Base-by-base conservation (phyloP, 306 rosid genomes). In the Rosa persica region DNA sequence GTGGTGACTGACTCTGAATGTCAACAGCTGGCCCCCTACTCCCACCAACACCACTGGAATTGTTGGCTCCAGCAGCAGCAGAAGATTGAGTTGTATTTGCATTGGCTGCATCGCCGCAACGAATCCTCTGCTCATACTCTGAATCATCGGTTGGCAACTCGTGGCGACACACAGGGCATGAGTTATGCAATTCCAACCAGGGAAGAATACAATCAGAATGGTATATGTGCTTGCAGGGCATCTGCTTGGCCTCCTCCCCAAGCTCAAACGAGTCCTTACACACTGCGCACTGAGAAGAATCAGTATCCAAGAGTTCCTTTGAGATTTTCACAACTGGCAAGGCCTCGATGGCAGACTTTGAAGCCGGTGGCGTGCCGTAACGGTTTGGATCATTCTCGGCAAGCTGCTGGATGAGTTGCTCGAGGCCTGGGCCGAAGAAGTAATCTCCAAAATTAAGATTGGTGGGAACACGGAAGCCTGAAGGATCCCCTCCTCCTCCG, bases 371-470 rank as follows among this genome's bases (percentile, higher is more conserved):
- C 15, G 97, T 89, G 25, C 98, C 98, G 7, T 88, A 85, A 12
- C 98, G 90, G 78, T 87, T 93, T 0, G 98, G 98, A 76, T 93
- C 98, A 34, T 93, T 93, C 88, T 93, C 98, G 2, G 98, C 96
- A 1, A 93, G 91, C 49, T 93, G 98, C 70, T 93, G 98, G 79
- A 93, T 93, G 88, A 93, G 88, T 79, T 93, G 94, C 89, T 93
- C 98, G 12, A 93, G 96, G 1, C 98, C 98, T 0, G 97, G 94
- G 6, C 98, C 97, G 13, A 93, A 91, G 83, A 93, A 93, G 87
- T 93, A 93, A 76, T 93, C 98, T 3, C 98, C 98, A 0, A 86
- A 88, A 73, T 88, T 93, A 67, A 81, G 78, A 78, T 93, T 93
- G 2, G 87, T 39, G 0, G 91, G 84, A 7, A 86, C 74, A 16